phyloP scores from a whole-genome alignment of 345 rosid genomes.

The Hibiscus trionum region DNA sequence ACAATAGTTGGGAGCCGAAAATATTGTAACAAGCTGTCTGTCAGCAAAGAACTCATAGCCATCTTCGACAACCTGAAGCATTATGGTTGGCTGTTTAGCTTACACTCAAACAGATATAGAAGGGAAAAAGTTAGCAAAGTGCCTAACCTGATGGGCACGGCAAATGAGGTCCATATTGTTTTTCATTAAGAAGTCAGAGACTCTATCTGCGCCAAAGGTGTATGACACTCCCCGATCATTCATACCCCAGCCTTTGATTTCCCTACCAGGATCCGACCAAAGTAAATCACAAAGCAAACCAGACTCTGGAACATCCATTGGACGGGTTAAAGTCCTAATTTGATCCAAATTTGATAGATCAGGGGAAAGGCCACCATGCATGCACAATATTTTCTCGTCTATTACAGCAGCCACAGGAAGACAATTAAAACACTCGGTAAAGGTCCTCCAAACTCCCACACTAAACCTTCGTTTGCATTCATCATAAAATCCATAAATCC shows the following conservation, averaged over 20 bases:
- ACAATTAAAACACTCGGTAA: slow-evolving; percentile 88
- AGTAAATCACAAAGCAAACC: slow-evolving; percentile 91
- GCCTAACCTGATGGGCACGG: slow-evolving; percentile 84
- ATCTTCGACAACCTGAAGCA: slow-evolving; percentile 75
- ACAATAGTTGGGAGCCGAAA: slow-evolving; percentile 90
- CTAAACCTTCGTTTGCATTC: slow-evolving; percentile 87
- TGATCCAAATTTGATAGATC: slow-evolving; percentile 64
- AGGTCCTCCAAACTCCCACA: slow-evolving; percentile 70
- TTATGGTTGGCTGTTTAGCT: neutral
- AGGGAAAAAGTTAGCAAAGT: neutral
- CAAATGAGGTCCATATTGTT: slow-evolving; percentile 88
- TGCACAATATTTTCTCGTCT: slow-evolving; percentile 85
- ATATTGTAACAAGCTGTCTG: slow-evolving; percentile 80
- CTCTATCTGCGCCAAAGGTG: slow-evolving; percentile 75
- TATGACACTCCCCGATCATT: slow-evolving; percentile 86
- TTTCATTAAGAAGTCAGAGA: slow-evolving; percentile 57
- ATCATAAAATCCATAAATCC: slow-evolving; percentile 88
- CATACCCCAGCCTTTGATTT: slow-evolving; percentile 80
- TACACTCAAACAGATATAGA: too few relatives aligned
- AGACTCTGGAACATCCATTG: slow-evolving; percentile 76
- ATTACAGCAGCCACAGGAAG: slow-evolving; percentile 84
- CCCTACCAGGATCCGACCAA: slow-evolving; percentile 90
- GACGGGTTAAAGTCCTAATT: slow-evolving; percentile 64
- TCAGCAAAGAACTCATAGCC: slow-evolving; percentile 90
- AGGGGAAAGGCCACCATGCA: slow-evolving; percentile 97